These are phyloP conservation scores for Lasiosphaeria hispida DNA, from an alignment of 495 filamentous ascomycete genomes.

Conservation along the genomic window DNA sequence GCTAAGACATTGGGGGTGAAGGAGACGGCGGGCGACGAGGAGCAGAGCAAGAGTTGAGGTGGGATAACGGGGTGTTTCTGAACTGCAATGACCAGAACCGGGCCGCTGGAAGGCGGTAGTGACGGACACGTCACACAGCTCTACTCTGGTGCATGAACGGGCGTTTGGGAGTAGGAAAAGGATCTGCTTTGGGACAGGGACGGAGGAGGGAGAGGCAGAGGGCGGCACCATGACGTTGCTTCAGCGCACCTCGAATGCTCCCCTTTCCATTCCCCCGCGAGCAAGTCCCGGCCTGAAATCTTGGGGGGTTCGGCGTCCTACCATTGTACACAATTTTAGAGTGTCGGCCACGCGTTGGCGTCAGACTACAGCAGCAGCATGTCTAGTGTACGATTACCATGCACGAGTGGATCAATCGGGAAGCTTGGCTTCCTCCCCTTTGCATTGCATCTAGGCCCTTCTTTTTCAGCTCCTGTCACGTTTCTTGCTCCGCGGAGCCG, in stretches of 20 bases:
- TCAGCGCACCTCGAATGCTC: too few species aligned
- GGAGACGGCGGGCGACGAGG: not conserved
- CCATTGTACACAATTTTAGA: too few species aligned
- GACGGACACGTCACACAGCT: too few species aligned
- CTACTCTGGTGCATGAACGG: too few species aligned
- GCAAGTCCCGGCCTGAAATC: too few species aligned
- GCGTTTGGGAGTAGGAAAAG: too few species aligned
- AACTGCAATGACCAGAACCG: not conserved
- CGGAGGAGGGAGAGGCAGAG: too few species aligned
- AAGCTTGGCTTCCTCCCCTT: not conserved
- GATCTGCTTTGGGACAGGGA: too few species aligned
- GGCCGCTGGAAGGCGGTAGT: too few species aligned
- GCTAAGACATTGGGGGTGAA: constrained; percentile 57
- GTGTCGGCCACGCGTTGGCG: not conserved
- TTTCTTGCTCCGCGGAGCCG: not conserved
- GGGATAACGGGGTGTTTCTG: not conserved
- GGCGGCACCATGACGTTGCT: too few species aligned
- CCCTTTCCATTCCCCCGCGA: too few species aligned
- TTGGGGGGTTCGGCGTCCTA: too few species aligned
- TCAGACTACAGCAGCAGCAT: not conserved
- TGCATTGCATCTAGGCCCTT: not conserved
- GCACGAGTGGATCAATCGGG: constrained; percentile 3
- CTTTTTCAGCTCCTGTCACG: constrained; percentile 9
- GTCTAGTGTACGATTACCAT: not conserved
- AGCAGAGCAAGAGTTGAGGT: constrained; percentile 2